These are phyloP conservation scores for Glycine soja DNA, from an alignment of 306 rosid genomes.

Conservation along the genomic window DNA sequence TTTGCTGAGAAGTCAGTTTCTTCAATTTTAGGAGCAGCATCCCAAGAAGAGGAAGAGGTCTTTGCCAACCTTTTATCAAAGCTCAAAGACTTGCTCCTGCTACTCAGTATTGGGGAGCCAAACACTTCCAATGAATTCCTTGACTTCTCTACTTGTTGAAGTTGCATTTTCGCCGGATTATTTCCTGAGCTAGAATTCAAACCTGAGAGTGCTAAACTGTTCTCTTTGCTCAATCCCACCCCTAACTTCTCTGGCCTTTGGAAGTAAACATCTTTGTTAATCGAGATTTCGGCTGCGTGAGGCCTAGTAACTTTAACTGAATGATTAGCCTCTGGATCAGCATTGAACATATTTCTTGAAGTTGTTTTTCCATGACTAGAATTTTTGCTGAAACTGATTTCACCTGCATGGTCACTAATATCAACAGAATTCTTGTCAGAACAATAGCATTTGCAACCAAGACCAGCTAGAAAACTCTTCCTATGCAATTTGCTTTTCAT, in stretches of 20 bases:
- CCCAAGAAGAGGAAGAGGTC: constrained; percentile 51
- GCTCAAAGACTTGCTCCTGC: constrained; percentile 62
- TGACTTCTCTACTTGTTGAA: constrained; percentile 53
- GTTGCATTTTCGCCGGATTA: constrained; percentile 43
- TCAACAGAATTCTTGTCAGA: constrained; percentile 75
- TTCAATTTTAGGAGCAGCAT: constrained; percentile 40
- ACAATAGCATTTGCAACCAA: constrained; percentile 80
- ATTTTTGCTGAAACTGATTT: constrained; percentile 62
- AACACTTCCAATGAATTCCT: constrained; percentile 77
- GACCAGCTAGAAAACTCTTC: constrained; percentile 60
- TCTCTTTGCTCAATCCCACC: constrained; percentile 43
- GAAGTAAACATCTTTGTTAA: constrained; percentile 44
- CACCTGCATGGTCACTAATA: constrained; percentile 57
- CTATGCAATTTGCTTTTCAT: constrained; percentile 44
- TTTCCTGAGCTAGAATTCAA: constrained; percentile 34
- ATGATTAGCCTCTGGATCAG: constrained; percentile 43
- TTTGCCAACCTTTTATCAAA: constrained; percentile 63
- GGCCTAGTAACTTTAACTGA: constrained; percentile 48
- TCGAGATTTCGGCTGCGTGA: constrained; percentile 34
- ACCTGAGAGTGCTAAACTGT: constrained; percentile 47
- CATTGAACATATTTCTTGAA: constrained; percentile 47
- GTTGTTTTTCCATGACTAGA: constrained; percentile 44
- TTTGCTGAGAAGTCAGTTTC: constrained; percentile 53
- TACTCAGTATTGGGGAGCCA: constrained; percentile 67
- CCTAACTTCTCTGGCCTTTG: constrained; percentile 49